Evolutionary conservation across 2,329 filamentous ascomycete species (phyloP).

Genomic region (Didymella segeticola): DNA sequence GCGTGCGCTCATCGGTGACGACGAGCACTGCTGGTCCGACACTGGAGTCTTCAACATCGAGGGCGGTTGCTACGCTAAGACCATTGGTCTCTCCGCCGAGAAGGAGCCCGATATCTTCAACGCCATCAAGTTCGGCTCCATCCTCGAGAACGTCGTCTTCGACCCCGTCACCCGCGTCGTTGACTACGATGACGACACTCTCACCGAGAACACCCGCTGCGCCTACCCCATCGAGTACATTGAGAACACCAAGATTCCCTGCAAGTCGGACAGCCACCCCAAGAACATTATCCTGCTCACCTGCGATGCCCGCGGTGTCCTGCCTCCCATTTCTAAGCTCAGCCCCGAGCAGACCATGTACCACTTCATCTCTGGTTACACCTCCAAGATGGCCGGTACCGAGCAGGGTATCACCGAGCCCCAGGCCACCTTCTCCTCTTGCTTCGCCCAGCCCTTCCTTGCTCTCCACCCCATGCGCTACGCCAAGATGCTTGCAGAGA

Average conservation of each 20-base stretch:
- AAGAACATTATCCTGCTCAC: slow-evolving; percentile 98
- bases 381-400: slow-evolving; percentile 99
- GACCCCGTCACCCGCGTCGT: slow-evolving; percentile 87
- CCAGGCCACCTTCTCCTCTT: slow-evolving; percentile 98
- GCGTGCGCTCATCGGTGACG: slow-evolving; percentile 94
- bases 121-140: slow-evolving; percentile 95
- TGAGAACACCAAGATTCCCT: slow-evolving; percentile 97
- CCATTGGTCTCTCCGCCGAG: slow-evolving; percentile 93
- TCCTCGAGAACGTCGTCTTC: slow-evolving; percentile 98
- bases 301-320: slow-evolving; percentile 95
- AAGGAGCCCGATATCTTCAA: slow-evolving; percentile 98
- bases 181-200: slow-evolving; percentile 92
- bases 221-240: slow-evolving; percentile 99
- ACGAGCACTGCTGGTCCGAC: slow-evolving; percentile 99
- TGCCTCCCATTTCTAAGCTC: slow-evolving; percentile 97
- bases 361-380: slow-evolving; percentile 99
- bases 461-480: slow-evolving; percentile 99
- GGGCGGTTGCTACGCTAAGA: slow-evolving; percentile 99
- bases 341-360: slow-evolving; percentile 97
- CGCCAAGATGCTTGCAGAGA: slow-evolving; percentile 96
- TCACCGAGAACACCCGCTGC: slow-evolving; percentile 98
- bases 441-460: slow-evolving; percentile 99
- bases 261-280: slow-evolving; percentile 84
- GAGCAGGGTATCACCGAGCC: slow-evolving; percentile 97
- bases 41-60: slow-evolving; percentile 99